Conservation (phyloP, 192 early-diverging fungal species). For the Gryganskiella cystojenkinii region DNA sequence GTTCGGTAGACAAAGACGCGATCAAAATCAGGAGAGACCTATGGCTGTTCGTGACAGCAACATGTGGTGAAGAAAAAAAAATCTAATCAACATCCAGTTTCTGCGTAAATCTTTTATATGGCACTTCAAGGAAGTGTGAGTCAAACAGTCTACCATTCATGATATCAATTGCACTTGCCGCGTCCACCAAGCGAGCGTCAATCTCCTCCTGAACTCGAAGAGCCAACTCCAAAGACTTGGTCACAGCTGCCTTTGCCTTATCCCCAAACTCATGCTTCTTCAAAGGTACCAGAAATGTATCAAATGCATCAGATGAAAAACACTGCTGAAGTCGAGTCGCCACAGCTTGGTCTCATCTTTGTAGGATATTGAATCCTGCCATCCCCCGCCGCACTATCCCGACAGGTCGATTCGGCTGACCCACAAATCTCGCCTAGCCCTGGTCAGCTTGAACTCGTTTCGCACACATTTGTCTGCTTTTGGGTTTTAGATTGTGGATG, state of each 20-base stretch:
- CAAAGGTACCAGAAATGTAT: conserved; percentile 12
- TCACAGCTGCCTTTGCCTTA: conserved; percentile 3
- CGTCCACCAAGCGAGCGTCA: conserved; percentile 3
- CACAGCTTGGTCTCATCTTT: conserved; percentile 24
- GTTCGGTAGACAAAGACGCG: no score
- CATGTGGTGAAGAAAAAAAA: no score
- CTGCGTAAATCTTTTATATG: no score
- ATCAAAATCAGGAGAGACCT: no score
- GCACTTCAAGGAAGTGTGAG: no score
- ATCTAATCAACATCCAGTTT: no score
- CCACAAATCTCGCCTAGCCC: conserved; percentile 14
- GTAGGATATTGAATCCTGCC: conserved; percentile 6
- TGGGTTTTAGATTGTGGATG: conserved; percentile 1
- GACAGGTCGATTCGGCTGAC: conserved; percentile 17
- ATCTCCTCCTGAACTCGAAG: conserved; percentile 8
- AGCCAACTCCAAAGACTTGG: conserved; percentile 11
- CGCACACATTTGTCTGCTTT: conserved; percentile 5
- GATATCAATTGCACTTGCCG: conserved; percentile 4
- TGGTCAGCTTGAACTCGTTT: conserved; percentile 18
- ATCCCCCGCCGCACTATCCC: conserved; percentile 1
- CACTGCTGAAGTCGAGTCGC: conserved; percentile 12
- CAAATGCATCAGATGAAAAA: conserved; percentile 12
- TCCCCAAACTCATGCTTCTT: conserved; percentile 10
- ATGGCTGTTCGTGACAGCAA: no score
- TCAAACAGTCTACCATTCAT: no score